Evolutionary conservation across 2,329 filamentous ascomycete genomes (phyloP), one percentile per base, ranked within the genome.

Genomic region (Phoma sp.): DNA sequence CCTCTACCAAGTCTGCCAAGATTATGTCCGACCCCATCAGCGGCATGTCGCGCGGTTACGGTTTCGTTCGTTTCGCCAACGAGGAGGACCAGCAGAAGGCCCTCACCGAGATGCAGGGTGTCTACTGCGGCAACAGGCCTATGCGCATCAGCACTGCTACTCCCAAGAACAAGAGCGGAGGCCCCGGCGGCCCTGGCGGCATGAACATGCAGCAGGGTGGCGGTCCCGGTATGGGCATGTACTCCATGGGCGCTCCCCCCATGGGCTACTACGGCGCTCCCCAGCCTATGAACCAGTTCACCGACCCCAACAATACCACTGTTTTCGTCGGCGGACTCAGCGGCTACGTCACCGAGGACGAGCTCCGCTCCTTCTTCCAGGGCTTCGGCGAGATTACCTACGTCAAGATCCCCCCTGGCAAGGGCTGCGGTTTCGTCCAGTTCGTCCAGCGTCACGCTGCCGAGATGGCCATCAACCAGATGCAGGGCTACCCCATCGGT

Each of bases 391-490:
- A 99, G 77, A 99, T 99, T 74, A 99, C 95, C 69, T 99, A 99
- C 76, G 95, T 99, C 81, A 99, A 99, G 87, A 99, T 99, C 55
- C 95, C 95, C 48, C 93, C 95, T 62, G 95, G 95, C 80, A 99
- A 99, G 86, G 95, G 95, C 66, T 99, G 95, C 72, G 95, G 95
- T 54, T 99, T 99, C 74, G 95, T 99, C 55, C 95, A 99, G 79
- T 99, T 99, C 69, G 95, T 99, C 52, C 95, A 99, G 81, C 92
- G 95, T 64, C 95, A 99, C 72, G 95, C 95, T 47, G 95, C 95
- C 11, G 95, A 99, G 81, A 99, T 99, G 95, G 95, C 95, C 66
- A 99, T 99, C 85, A 99, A 99, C 81, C 95, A 99, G 80, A 99
- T 99, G 95, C 95, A 99, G 80, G 95, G 95, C 58, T 99, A 99